Evolutionary conservation across 495 filamentous ascomycete species (phyloP).

Genomic region (Penicillium riverlandense): DNA sequence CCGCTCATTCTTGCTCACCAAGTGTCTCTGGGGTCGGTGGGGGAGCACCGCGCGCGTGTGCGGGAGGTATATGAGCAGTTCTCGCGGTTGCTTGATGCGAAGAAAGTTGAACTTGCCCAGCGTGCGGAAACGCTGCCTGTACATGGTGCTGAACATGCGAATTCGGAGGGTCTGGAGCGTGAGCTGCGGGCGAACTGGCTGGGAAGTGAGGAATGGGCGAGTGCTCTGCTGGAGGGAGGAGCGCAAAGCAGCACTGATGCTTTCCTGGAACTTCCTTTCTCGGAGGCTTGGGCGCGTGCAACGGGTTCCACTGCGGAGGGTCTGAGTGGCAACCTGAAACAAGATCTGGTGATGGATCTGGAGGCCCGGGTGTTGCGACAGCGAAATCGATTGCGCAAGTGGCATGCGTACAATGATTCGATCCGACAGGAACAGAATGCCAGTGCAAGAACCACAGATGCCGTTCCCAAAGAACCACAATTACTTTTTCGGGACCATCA

Average conservation of each 20-base stretch:
- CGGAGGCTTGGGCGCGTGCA: constrained; percentile 58
- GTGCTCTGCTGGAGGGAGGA: constrained; percentile 59
- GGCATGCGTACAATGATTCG: constrained; percentile 59
- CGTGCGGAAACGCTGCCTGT: constrained; percentile 14
- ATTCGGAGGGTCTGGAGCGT: constrained; percentile 30
- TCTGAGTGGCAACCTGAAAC: constrained; percentile 30
- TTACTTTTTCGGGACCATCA: constrained; percentile 31
- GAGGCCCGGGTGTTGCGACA: constrained; percentile 55
- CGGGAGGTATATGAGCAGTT: constrained; percentile 54
- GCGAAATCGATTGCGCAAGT: constrained; percentile 56
- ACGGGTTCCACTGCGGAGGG: constrained; percentile 45
- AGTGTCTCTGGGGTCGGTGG: constrained; percentile 46
- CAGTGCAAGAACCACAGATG: background rate
- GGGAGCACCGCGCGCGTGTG: constrained; percentile 30
- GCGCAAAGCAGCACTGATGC: constrained; percentile 48
- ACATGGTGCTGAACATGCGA: constrained; percentile 21
- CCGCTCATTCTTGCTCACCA: constrained; percentile 69
- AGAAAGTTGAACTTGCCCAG: constrained; percentile 37
- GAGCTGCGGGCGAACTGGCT: constrained; percentile 65
- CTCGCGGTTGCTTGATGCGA: constrained; percentile 47
- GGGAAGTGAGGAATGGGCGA: constrained; percentile 62
- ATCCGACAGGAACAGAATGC: constrained; percentile 16
- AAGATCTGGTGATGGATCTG: constrained; percentile 49
- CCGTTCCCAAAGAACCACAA: constrained; percentile 11
- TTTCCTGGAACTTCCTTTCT: constrained; percentile 57